These are phyloP conservation scores for Gnetum montanum DNA, from an alignment of 75 land plant genomes.

Conservation along the genomic window DNA sequence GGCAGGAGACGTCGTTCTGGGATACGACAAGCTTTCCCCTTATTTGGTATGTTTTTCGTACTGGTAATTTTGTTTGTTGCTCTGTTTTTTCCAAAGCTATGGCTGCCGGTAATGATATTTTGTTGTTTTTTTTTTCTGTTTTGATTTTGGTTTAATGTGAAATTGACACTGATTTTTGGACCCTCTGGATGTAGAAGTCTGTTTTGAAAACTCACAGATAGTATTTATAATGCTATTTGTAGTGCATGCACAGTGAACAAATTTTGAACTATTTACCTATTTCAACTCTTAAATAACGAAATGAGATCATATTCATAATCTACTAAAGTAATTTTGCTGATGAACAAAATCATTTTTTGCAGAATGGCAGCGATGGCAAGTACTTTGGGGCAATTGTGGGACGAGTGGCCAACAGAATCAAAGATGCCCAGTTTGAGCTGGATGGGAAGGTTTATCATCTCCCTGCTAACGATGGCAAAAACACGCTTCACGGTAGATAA, in stretches of 20 bases:
- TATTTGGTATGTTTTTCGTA: conserved; percentile 50
- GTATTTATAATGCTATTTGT: too few species aligned
- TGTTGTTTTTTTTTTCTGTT: too few species aligned
- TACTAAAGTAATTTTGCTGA: too few species aligned
- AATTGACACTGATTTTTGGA: too few species aligned
- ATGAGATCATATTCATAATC: not conserved
- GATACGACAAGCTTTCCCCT: conserved; percentile 60
- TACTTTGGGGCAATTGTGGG: conserved; percentile 76
- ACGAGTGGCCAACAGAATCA: conserved; percentile 75
- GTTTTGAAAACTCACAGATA: too few species aligned
- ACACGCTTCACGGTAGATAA: conserved; percentile 58
- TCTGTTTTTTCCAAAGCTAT: not conserved
- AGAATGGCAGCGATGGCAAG: conserved; percentile 3
- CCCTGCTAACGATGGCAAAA: conserved; percentile 46
- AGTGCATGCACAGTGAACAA: too few species aligned
- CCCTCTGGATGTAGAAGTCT: too few species aligned
- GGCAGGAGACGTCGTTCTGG: conserved; percentile 73
- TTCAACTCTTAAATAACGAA: not conserved
- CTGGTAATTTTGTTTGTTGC: not conserved
- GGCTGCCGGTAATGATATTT: too few species aligned
- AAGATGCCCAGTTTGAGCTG: conserved; percentile 38
- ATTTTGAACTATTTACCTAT: too few species aligned
- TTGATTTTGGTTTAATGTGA: too few species aligned
- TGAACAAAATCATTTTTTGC: too few species aligned
- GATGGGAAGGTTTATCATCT: conserved; percentile 43